phyloP scores from a whole-genome alignment of 441 rosid species.

The Codiaeum variegatum region DNA sequence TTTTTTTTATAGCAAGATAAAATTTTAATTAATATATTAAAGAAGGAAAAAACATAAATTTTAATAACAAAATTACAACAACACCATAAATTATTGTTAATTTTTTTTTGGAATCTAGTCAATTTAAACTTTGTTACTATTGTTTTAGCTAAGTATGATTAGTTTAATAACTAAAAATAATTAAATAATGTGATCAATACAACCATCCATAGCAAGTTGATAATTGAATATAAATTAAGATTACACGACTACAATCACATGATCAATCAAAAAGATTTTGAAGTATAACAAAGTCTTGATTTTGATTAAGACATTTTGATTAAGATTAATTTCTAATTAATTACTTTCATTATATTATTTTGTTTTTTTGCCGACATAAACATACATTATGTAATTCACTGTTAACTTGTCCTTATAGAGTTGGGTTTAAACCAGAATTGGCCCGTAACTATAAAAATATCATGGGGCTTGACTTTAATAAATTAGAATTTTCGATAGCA shows the following conservation, averaged over 20 bases:
- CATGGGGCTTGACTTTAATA: too few relatives aligned
- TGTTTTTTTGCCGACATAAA: background rate
- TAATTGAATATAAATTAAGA: background rate
- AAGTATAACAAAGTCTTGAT: background rate
- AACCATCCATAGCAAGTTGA: conserved; percentile 1
- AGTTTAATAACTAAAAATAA: background rate
- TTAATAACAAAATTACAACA: too few relatives aligned
- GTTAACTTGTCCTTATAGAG: too few relatives aligned
- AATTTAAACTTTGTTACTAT: background rate
- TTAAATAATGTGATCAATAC: background rate
- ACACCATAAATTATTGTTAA: too few relatives aligned
- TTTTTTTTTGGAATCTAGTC: conserved; percentile 2
- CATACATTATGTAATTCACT: too few relatives aligned
- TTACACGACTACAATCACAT: too few relatives aligned
- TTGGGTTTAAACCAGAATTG: too few relatives aligned
- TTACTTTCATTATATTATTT: background rate
- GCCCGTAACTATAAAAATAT: too few relatives aligned
- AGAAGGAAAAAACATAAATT: too few relatives aligned
- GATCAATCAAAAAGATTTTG: background rate
- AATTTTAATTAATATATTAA: too few relatives aligned
- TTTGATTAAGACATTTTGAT: background rate
- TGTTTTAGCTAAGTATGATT: background rate
- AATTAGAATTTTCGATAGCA: too few relatives aligned
- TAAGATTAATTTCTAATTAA: background rate
- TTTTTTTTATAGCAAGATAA: too few relatives aligned